These are phyloP conservation scores for Calonectria pseudoturangicola DNA, from an alignment of 2,329 filamentous ascomycete species.

Conservation along the genomic window DNA sequence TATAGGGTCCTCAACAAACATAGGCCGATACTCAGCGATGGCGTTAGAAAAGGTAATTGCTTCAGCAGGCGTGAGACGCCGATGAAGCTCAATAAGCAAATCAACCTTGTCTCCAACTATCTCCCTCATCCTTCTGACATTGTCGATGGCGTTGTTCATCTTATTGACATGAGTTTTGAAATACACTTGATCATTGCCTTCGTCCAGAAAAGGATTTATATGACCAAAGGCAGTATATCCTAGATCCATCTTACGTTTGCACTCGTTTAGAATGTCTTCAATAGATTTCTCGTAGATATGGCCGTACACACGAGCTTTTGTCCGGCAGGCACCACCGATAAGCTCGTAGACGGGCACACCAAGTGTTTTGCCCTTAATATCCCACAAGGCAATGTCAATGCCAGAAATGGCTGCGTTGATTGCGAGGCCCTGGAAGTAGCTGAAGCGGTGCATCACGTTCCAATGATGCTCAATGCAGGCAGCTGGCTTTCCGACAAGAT, in stretches of 20 bases:
- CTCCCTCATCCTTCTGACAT: background rate
- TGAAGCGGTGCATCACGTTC: conserved; percentile 1
- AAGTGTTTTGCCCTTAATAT: background rate
- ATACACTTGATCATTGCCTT: background rate
- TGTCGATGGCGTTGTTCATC: background rate
- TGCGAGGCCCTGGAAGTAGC: conserved; percentile 3
- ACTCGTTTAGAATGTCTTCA: background rate
- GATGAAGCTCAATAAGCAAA: background rate
- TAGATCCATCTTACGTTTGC: background rate
- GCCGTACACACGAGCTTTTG: background rate
- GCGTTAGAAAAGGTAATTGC: background rate
- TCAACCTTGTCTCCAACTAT: background rate
- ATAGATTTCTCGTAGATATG: conserved; percentile 3
- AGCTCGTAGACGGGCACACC: background rate
- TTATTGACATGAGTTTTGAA: background rate
- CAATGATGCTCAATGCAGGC: background rate
- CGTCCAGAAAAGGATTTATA: background rate
- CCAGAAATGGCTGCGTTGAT: conserved; percentile 3
- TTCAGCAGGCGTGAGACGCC: background rate
- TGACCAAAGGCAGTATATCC: background rate
- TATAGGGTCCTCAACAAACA: background rate
- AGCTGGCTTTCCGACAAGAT: background rate
- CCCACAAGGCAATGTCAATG: background rate
- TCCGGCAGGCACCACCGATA: background rate
- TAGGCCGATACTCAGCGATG: background rate